Conservation (phyloP, 2,329 filamentous ascomycete genomes). For the Pseudogymnoascus sp. region DNA sequence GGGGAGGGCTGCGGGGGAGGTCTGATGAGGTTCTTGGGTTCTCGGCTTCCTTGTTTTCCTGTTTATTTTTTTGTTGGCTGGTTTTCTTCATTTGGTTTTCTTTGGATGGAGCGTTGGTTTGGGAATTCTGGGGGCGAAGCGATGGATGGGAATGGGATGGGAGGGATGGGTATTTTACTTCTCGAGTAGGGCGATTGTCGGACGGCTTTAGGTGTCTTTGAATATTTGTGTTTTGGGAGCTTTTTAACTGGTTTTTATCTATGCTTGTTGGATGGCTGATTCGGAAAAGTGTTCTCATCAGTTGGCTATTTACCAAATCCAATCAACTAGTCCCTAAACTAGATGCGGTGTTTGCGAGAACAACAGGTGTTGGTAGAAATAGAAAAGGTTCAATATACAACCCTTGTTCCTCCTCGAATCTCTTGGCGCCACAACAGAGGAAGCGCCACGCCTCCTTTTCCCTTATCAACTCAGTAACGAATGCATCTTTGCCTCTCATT, state of each 20-base stretch:
- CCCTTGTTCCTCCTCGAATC: background rate
- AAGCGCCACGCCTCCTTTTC: background rate
- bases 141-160: background rate
- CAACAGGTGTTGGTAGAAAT: background rate
- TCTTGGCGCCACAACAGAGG: background rate
- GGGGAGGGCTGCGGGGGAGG: background rate
- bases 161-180: background rate
- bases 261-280: background rate
- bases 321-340: background rate
- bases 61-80: background rate
- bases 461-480: background rate
- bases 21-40: background rate
- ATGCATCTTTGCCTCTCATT: too few species aligned
- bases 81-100: background rate
- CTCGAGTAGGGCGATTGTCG: background rate
- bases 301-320: background rate
- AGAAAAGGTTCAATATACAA: background rate
- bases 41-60: background rate
- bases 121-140: background rate
- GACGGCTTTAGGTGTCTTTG: background rate
- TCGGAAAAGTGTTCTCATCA: background rate
- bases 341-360: background rate
- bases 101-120: background rate
- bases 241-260: background rate
- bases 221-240: too few species aligned